Evolutionary conservation across 208 protist species (phyloP), one percentile per base, ranked within the genome.

Genomic region (Crithidia acanthocephali): DNA sequence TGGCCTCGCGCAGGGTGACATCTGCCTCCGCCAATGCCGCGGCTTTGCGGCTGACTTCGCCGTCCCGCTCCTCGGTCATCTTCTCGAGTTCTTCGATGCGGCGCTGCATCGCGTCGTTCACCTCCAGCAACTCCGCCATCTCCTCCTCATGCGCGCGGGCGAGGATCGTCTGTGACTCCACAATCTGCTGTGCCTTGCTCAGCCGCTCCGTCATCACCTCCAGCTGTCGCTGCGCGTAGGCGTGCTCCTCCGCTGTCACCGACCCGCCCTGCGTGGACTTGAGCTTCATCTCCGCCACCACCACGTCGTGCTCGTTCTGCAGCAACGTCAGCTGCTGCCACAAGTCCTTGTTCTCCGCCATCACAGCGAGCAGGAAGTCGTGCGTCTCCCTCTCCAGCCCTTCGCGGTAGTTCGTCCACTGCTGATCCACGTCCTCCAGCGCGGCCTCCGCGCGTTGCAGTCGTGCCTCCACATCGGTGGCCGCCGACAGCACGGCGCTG

Each of bases 291-390:
- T 95, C 84, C 23, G 85, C 61, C 23, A 64, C 37, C 0, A 74
- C 62, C 27, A 81, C 37, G 56, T 88, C 83, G 72, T 87, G 57
- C 60, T 88, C 84, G 66, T 53, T 62, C 71, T 91, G 86, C 64
- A 92, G 69, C 48, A 79, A 42, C 33, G 81, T 78, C 25, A 93
- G 77, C 47, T 85, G 79, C 62, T 89, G 80, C 86, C 84, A 91
- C 16, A 92, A 74, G 60, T 87, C 86, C 55, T 86, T 88, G 69
- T 92, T 91, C 78, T 92, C 85, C 15, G 76, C 48, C 71, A 95
- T 81, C n/a, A 91, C 72, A 0, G 83, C 64, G 28, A 77, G 65
- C 59, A 87, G 59, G 52, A 93, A 86, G 52, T 83, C 80, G 15
- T 63, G 61, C 51, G 79, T 83, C 57, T 89, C 87, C 8, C 61